A percentile compares a stretch with the other conserved stretches of the same genome.
Conservation (phyloP, 176 grass and related monocot species). For the Panicum miliaceum region DNA sequence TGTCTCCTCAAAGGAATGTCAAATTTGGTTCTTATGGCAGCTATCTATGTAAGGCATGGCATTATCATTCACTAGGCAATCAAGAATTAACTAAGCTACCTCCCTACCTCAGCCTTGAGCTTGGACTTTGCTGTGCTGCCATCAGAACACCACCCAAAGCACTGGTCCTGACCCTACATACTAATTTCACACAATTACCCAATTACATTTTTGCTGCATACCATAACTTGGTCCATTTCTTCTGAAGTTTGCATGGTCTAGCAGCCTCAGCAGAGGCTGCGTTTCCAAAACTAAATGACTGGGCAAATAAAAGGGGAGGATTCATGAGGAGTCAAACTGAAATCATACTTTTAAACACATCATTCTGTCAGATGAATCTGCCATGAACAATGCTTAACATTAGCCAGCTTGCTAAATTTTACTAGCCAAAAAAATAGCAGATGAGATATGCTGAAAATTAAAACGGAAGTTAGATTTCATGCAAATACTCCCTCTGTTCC, state of each 20-base stretch:
- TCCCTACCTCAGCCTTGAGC: not conserved
- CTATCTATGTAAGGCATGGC: not conserved
- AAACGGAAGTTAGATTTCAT: not conserved
- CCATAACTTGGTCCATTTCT: not conserved
- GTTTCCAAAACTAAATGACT: not conserved
- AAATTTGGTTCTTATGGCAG: not conserved
- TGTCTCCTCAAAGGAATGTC: not conserved
- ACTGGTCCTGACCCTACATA: not conserved
- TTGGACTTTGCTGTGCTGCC: not conserved
- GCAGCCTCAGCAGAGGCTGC: not conserved
- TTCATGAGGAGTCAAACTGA: not conserved
- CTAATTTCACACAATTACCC: slow-evolving; percentile 7
- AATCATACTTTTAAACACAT: not conserved
- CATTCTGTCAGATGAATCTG: not conserved
- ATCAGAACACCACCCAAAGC: not conserved
- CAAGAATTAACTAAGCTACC: not conserved
- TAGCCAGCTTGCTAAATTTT: not conserved
- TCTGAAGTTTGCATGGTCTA: slow-evolving; percentile 2
- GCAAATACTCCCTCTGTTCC: not conserved
- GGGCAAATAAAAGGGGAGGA: slow-evolving; percentile 2
- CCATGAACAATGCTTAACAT: not conserved
- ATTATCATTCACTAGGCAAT: slow-evolving; percentile 2
- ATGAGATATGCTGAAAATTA: not conserved
- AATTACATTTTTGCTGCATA: not conserved
- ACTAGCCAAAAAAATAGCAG: not conserved